These are phyloP conservation scores for Lagenidium giganteum DNA, from an alignment of 352 stramenopile genomes.

Conservation along the genomic window DNA sequence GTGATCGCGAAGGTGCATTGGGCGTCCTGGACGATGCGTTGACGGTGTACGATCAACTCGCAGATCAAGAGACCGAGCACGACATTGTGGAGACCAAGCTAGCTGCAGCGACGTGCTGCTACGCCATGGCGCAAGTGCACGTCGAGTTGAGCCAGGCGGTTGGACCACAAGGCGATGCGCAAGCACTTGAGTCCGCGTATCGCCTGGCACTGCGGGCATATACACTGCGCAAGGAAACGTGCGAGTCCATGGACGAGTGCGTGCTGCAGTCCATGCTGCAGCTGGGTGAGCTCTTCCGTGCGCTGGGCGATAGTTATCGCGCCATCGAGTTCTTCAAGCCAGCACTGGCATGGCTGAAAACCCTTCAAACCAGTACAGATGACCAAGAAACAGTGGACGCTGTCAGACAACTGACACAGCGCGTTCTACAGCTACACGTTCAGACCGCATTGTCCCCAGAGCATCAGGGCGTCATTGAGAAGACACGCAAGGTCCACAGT, in stretches of 20 bases:
- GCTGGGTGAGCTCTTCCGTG: slow-evolving; percentile 29
- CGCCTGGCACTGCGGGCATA: slow-evolving; percentile 29
- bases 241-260: slow-evolving; percentile 19
- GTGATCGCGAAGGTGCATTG: slow-evolving; percentile 23
- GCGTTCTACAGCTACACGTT: no score
- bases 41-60: slow-evolving; percentile 42
- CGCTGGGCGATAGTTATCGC: slow-evolving; percentile 44
- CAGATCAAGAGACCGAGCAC: slow-evolving; percentile 7
- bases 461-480: no score
- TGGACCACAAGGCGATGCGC: slow-evolving; percentile 11
- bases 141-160: slow-evolving; percentile 5
- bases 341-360: slow-evolving; percentile 28
- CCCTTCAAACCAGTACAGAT: no score
- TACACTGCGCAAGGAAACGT: slow-evolving; percentile 25
- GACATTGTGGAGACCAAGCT: slow-evolving; percentile 13
- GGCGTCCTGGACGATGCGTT: slow-evolving; percentile 51
- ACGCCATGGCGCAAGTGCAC: slow-evolving; percentile 23
- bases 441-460: no score
- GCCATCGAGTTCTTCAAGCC: slow-evolving; percentile 46
- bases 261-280: slow-evolving; percentile 40
- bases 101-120: slow-evolving; percentile 29
- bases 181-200: slow-evolving; percentile 34
- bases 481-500: no score
- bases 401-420: no score
- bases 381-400: no score